Evolutionary conservation across 2,329 filamentous ascomycete genomes (phyloP).

Genomic region (Periconia sp.): DNA sequence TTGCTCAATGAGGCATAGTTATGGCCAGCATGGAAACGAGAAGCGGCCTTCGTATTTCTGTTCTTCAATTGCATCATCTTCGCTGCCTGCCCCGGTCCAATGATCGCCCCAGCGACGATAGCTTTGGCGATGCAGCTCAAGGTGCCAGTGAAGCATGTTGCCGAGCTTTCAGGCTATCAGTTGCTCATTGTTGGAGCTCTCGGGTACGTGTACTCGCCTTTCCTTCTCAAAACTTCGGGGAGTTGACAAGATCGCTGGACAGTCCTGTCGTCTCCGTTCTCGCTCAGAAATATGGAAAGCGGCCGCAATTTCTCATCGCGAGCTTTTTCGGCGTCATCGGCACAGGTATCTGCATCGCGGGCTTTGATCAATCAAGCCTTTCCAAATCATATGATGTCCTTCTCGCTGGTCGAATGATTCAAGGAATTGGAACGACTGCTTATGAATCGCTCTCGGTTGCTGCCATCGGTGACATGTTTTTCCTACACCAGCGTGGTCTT

Average conservation of each 20-base stretch:
- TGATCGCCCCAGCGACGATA: constrained; percentile 31
- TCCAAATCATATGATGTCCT: constrained; percentile 36
- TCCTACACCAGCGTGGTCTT: constrained; percentile 38
- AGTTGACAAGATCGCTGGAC: background rate
- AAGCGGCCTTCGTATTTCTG: constrained; percentile 23
- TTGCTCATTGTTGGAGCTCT: constrained; percentile 29
- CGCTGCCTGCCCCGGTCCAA: constrained; percentile 28
- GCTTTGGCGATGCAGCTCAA: constrained; percentile 22
- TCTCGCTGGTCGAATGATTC: constrained; percentile 40
- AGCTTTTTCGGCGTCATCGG: constrained; percentile 38
- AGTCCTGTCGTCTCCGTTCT: constrained; percentile 39
- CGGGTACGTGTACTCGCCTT: constrained; percentile 15
- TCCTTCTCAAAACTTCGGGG: background rate
- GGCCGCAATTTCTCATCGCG: constrained; percentile 43
- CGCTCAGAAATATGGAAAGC: constrained; percentile 43
- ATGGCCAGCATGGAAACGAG: constrained; percentile 31
- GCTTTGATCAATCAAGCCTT: constrained; percentile 22
- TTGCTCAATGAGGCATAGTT: constrained; percentile 13
- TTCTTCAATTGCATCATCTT: constrained; percentile 35
- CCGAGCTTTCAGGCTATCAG: constrained; percentile 30
- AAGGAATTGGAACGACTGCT: constrained; percentile 40
- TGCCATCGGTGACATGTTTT: constrained; percentile 43
- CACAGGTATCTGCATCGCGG: constrained; percentile 37
- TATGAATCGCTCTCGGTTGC: constrained; percentile 42
- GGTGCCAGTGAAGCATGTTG: constrained; percentile 30